A percentile compares a stretch with the other conserved stretches of the same genome.
Conservation (phyloP, 176 grass and related monocot species). For the Cenchrus purpureus region DNA sequence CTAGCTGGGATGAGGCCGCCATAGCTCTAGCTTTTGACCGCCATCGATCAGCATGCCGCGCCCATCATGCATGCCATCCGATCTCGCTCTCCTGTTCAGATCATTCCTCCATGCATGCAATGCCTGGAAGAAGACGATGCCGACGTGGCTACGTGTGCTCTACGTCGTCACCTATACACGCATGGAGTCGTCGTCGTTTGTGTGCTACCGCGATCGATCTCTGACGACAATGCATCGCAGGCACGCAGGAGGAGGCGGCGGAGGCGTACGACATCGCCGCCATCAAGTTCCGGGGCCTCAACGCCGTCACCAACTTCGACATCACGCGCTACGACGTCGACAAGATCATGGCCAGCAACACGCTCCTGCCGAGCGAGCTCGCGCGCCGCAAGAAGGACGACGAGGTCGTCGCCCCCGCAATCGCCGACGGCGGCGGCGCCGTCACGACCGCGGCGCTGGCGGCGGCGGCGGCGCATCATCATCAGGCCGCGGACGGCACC, state of each 20-base stretch:
- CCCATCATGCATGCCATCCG: background rate
- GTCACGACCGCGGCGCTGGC: conserved; percentile 8
- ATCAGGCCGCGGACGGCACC: background rate
- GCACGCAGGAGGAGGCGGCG: conserved; percentile 97
- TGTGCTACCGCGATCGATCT: no score
- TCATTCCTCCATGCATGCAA: conserved; percentile 7
- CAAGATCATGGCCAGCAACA: conserved; percentile 98
- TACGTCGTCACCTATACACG: no score
- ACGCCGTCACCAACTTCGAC: conserved; percentile 98
- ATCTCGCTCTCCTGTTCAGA: conserved; percentile 3
- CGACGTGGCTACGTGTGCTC: background rate
- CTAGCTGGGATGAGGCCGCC: background rate
- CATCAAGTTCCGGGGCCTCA: conserved; percentile 91
- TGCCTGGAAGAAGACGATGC: background rate
- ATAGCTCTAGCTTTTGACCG: background rate
- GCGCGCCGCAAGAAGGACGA: conserved; percentile 69
- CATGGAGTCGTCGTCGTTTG: no score
- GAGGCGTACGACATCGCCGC: conserved; percentile 98
- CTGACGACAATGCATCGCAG: conserved; percentile 36
- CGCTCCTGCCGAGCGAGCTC: conserved; percentile 72
- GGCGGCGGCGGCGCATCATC: no score
- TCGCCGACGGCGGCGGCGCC: background rate
- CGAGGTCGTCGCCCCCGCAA: background rate
- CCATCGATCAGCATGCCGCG: background rate
- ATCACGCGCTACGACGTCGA: conserved; percentile 97